Percentiles rank a stretch among this genome's conserved stretches.
Evolutionary conservation across 1,284 basidiomycete genomes (phyloP).

Genomic region (Puccinia coronata): DNA sequence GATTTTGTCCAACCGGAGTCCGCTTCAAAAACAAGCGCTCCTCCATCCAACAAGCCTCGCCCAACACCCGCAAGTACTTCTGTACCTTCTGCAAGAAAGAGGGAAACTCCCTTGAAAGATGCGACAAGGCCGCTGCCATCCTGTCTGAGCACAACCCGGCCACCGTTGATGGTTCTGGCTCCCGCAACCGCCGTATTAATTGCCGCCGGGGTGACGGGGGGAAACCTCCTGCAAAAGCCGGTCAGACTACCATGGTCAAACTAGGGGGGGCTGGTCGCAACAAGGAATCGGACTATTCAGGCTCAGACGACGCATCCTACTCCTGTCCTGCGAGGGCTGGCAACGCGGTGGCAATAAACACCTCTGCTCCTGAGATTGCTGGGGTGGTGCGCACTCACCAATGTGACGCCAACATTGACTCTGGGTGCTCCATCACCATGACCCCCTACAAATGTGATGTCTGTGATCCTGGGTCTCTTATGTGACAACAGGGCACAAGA

Average conservation of each 20-base stretch:
- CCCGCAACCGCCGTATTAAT: too few relatives aligned
- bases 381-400: too few relatives aligned
- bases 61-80: neutral
- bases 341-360: too few relatives aligned
- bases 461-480: too few relatives aligned
- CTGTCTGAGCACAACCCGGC: neutral
- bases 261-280: neutral
- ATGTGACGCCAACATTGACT: neutral
- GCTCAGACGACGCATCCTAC: neutral
- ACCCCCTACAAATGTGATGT: neutral
- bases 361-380: too few relatives aligned
- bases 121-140: neutral
- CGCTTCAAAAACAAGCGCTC: neutral
- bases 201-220: too few relatives aligned
- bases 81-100: too few relatives aligned
- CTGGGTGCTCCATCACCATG: conserved; percentile 1
- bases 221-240: neutral
- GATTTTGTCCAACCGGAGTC: neutral
- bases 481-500: too few relatives aligned
- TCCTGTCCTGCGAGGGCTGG: too few relatives aligned
- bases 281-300: neutral
- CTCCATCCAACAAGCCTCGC: neutral
- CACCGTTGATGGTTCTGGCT: too few relatives aligned
- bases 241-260: neutral
- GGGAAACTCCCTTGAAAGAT: neutral